A percentile compares a stretch with the other conserved stretches of the same genome.
phyloP scores from a whole-genome alignment of 2,329 filamentous ascomycete species.

The Sporothrix brasiliensis region DNA sequence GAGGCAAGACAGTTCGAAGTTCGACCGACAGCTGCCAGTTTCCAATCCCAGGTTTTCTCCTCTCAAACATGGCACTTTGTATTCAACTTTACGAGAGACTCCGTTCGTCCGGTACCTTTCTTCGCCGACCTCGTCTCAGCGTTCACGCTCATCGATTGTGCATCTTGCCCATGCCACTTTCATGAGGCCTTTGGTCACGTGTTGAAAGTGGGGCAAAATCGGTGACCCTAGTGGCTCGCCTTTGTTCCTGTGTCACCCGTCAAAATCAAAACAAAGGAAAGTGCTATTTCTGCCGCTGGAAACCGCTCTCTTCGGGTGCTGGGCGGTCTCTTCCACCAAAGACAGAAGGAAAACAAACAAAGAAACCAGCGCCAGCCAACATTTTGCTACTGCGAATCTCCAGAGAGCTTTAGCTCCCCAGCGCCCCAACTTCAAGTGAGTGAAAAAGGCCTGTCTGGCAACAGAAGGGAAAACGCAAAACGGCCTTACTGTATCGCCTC shows the following conservation, averaged over 20 bases:
- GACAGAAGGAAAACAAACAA: constrained; percentile 3
- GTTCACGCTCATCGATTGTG: not conserved
- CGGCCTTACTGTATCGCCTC: not conserved
- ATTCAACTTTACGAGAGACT: not conserved
- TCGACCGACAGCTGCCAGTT: not conserved
- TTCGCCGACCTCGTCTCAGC: not conserved
- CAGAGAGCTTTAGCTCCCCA: constrained; percentile 5
- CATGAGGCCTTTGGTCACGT: not conserved
- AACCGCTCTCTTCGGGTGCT: not conserved
- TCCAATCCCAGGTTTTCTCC: not conserved
- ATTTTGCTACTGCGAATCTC: too few relatives aligned
- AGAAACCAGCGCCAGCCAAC: not conserved
- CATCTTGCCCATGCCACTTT: not conserved
- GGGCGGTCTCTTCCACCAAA: not conserved
- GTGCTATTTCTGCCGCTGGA: not conserved
- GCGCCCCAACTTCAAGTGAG: not conserved
- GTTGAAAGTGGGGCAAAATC: not conserved
- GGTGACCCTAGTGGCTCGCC: not conserved
- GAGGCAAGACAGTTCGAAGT: too few relatives aligned
- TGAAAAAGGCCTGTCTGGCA: not conserved
- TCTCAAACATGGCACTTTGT: not conserved
- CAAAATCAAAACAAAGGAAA: too few relatives aligned
- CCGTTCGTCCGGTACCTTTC: not conserved
- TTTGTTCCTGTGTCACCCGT: not conserved
- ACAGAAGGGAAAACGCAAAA: not conserved